These are phyloP conservation scores for Mucor indicus DNA, from an alignment of 371 early-diverging fungal genomes.

Conservation along the genomic window DNA sequence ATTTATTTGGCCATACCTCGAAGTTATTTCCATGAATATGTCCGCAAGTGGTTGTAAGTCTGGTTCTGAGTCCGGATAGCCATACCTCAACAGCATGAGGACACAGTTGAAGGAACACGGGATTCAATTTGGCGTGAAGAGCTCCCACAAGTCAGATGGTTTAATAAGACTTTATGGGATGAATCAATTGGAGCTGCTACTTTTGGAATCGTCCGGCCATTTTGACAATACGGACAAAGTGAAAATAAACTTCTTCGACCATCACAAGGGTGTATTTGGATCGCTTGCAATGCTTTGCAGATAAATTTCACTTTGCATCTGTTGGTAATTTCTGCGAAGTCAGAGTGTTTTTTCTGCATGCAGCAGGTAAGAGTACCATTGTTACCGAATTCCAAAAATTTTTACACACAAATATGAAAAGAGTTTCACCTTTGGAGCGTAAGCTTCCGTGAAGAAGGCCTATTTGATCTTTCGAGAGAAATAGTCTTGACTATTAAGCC, in stretches of 20 bases:
- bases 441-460: neutral
- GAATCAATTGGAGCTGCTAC: constrained; percentile 3
- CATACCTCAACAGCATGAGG: neutral
- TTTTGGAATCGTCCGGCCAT: constrained; percentile 1
- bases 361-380: constrained; percentile 8
- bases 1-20: constrained; percentile 6
- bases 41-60: neutral
- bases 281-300: constrained; percentile 5
- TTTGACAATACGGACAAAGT: neutral
- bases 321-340: neutral
- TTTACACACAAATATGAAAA: constrained; percentile 5
- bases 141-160: constrained; percentile 1
- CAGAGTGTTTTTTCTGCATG: constrained; percentile 8
- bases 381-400: no score
- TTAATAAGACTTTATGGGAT: constrained; percentile 3
- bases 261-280: constrained; percentile 10
- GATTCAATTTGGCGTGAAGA: neutral
- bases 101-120: neutral
- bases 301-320: constrained; percentile 3
- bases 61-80: neutral
- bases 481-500: constrained; percentile 1
- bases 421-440: constrained; percentile 10
- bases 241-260: constrained; percentile 2
- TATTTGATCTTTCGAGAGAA: constrained; percentile 6
- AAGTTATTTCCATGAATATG: neutral